These are phyloP conservation scores for Aspergillus udagawae DNA, from an alignment of 2,329 filamentous ascomycete species.

Conservation along the genomic window DNA sequence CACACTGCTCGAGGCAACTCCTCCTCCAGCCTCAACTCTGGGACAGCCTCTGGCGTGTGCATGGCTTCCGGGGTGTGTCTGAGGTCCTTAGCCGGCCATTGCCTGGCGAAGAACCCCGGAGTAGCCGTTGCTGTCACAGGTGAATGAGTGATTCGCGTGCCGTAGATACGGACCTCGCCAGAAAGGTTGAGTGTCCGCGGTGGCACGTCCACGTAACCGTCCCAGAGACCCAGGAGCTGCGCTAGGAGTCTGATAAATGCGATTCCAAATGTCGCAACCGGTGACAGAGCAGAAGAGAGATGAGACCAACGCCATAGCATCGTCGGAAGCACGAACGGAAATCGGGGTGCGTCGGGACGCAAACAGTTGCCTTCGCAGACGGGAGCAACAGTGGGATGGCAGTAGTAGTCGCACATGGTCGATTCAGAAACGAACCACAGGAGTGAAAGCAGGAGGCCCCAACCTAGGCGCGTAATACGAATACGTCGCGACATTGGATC, in stretches of 20 bases:
- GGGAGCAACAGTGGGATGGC: slow-evolving; percentile 46
- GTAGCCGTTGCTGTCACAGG: slow-evolving; percentile 15
- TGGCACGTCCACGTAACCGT: slow-evolving; percentile 39
- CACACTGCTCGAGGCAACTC: background rate
- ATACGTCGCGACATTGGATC: slow-evolving; percentile 24
- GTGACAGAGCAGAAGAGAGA: slow-evolving; percentile 27
- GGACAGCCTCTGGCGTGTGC: background rate
- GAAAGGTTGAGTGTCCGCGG: slow-evolving; percentile 20
- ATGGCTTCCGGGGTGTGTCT: background rate
- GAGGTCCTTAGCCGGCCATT: background rate
- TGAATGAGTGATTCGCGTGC: slow-evolving; percentile 19
- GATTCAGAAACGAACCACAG: slow-evolving; percentile 50
- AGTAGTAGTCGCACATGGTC: slow-evolving; percentile 49
- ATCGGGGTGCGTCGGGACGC: slow-evolving; percentile 49
- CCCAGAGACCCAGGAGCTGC: slow-evolving; percentile 38
- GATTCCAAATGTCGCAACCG: slow-evolving; percentile 27
- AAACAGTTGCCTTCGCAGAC: slow-evolving; percentile 50
- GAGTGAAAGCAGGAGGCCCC: slow-evolving; percentile 37
- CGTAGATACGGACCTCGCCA: slow-evolving; percentile 29
- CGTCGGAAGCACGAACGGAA: slow-evolving; percentile 54
- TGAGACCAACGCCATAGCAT: slow-evolving; percentile 48
- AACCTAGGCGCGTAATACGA: slow-evolving; percentile 37
- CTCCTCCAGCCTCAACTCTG: background rate
- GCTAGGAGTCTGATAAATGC: slow-evolving; percentile 28
- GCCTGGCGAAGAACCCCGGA: slow-evolving; percentile 9